A percentile compares a stretch with the other conserved stretches of the same genome.
phyloP scores from a whole-genome alignment of 2,329 filamentous ascomycete species.

The Tolypocladium sp. region DNA sequence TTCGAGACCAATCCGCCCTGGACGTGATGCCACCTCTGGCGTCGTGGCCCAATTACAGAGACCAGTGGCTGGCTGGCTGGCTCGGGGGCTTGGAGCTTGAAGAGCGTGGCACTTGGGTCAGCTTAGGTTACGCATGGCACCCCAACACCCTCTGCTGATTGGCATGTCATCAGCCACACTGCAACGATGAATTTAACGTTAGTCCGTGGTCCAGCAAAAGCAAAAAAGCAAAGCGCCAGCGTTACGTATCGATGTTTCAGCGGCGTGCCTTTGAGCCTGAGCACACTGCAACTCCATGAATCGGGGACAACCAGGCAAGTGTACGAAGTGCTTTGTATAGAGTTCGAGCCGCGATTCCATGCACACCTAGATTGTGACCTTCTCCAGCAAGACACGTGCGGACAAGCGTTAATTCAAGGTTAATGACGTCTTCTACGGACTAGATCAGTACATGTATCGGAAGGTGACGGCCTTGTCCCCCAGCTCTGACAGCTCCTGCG shows the following conservation, averaged over 20 bases:
- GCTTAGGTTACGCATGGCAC: background rate
- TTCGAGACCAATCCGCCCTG: background rate
- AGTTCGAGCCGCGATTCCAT: background rate
- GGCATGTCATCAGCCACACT: background rate
- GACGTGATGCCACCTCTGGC: background rate
- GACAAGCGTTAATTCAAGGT: background rate
- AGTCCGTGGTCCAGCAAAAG: background rate
- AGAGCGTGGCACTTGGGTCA: background rate
- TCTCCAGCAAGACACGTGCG: background rate
- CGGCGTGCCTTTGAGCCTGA: background rate
- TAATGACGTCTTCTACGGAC: background rate
- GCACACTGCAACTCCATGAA: background rate
- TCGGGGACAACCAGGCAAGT: background rate
- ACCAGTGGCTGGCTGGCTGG: background rate
- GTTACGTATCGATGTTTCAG: background rate
- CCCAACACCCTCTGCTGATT: background rate
- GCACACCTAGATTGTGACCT: background rate
- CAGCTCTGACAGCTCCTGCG: slow-evolving; percentile 41
- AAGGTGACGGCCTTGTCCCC: slow-evolving; percentile 53
- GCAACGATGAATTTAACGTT: background rate
- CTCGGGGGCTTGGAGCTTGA: background rate
- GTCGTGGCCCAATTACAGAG: background rate
- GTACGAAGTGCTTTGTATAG: background rate
- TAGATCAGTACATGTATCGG: slow-evolving; percentile 41
- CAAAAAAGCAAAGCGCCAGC: background rate